Evolutionary conservation across 2,329 filamentous ascomycete species (phyloP).

Genomic region (Penicillium aurantiogriseum): DNA sequence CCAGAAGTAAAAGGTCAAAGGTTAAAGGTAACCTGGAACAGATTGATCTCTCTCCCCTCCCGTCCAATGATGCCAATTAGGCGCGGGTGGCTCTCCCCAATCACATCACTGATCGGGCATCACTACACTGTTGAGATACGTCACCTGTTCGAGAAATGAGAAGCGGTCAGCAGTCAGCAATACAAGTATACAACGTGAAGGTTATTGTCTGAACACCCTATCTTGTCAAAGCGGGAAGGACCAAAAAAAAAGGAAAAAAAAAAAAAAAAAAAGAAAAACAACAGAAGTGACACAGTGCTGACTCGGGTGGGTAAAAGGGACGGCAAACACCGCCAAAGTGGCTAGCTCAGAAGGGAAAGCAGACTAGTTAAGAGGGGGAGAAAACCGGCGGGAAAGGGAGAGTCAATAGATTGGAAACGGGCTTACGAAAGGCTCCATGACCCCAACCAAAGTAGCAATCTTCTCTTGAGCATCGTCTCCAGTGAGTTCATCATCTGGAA

Average conservation of each 20-base stretch:
- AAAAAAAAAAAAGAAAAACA: not conserved
- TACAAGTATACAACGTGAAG: not conserved
- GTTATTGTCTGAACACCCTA: not conserved
- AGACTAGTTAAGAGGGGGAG: constrained; percentile 22
- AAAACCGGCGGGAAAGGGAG: constrained; percentile 21
- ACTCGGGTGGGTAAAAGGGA: constrained; percentile 19
- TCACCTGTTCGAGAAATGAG: constrained; percentile 52
- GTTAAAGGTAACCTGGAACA: not conserved
- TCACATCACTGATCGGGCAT: constrained; percentile 61
- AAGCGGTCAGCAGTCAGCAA: constrained; percentile 28
- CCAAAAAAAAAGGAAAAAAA: not conserved
- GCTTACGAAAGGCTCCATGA: constrained; percentile 79
- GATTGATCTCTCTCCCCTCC: not conserved
- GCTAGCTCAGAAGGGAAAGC: constrained; percentile 26
- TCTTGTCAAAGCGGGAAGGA: constrained; percentile 4
- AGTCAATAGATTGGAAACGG: constrained; percentile 12
- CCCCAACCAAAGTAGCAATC: constrained; percentile 62
- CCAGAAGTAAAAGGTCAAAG: not conserved
- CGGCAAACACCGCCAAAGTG: constrained; percentile 15
- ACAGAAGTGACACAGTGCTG: constrained; percentile 5
- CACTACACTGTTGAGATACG: constrained; percentile 69
- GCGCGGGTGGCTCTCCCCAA: constrained; percentile 2
- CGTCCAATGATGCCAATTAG: not conserved
- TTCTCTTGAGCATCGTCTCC: constrained; percentile 62
- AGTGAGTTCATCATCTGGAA: constrained; percentile 66